Conservation (phyloP, 1,139 yeast genomes). For the Fermentozyma sake region DNA sequence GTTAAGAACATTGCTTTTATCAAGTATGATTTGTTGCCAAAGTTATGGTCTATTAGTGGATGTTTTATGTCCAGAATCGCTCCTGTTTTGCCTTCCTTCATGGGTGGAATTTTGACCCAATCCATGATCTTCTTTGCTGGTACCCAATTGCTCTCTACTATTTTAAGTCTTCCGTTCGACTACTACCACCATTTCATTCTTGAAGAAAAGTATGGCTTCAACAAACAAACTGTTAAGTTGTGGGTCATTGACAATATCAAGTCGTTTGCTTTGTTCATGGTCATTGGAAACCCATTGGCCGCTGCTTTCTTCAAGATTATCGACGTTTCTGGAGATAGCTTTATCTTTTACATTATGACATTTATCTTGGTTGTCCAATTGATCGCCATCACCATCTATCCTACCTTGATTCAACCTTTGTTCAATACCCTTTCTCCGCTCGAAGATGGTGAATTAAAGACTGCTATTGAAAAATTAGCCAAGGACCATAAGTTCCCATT, state of each 20-base stretch:
- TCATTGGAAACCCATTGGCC: slow-evolving; percentile 67
- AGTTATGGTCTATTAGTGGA: slow-evolving; percentile 59
- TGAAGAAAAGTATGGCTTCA: slow-evolving; percentile 91
- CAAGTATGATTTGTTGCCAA: slow-evolving; percentile 62
- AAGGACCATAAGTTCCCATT: slow-evolving; percentile 75
- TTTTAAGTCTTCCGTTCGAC: slow-evolving; percentile 60
- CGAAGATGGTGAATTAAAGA: slow-evolving; percentile 83
- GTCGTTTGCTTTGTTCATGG: slow-evolving; percentile 46
- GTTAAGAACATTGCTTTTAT: slow-evolving; percentile 55
- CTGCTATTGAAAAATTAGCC: slow-evolving; percentile 78
- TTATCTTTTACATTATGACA: slow-evolving; percentile 73
- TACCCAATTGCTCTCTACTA: slow-evolving; percentile 42
- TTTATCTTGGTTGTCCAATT: slow-evolving; percentile 71
- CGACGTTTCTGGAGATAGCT: slow-evolving; percentile 72
- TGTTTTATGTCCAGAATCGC: slow-evolving; percentile 26
- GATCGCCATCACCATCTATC: slow-evolving; percentile 67
- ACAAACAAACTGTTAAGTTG: slow-evolving; percentile 67
- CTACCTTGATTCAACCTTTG: slow-evolving; percentile 83
- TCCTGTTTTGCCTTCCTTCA: slow-evolving; percentile 36
- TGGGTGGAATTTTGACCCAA: slow-evolving; percentile 59
- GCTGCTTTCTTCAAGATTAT: slow-evolving; percentile 77
- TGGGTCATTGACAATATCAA: slow-evolving; percentile 75
- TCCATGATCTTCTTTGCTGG: slow-evolving; percentile 55
- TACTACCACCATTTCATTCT: slow-evolving; percentile 80
- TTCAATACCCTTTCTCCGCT: slow-evolving; percentile 89